Conservation (phyloP, 176 grass and related monocot genomes). For the Alopecurus myosuroides region DNA sequence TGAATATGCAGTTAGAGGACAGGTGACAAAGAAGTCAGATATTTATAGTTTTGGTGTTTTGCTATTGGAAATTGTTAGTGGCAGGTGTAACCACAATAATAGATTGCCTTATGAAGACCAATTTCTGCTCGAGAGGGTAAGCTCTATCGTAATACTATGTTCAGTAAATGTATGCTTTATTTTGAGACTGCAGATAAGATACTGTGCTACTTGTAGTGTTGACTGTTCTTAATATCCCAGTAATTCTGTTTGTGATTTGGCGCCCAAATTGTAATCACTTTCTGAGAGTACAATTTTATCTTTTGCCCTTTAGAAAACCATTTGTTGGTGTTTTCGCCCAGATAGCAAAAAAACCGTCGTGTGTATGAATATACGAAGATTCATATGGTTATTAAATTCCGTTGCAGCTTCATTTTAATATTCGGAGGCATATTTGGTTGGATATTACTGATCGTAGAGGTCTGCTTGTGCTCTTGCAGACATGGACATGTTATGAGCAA, state of each 20-base stretch:
- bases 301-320: neutral
- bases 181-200: neutral
- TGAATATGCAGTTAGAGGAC: constrained; percentile 81
- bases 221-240: neutral
- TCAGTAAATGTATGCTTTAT: neutral
- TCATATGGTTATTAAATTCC: neutral
- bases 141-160: constrained; percentile 10
- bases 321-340: neutral
- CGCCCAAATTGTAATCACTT: neutral
- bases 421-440: neutral
- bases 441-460: neutral
- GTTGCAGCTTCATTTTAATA: neutral
- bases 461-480: constrained; percentile 42
- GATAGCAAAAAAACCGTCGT: neutral
- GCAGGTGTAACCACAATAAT: constrained; percentile 68
- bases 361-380: neutral
- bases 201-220: neutral
- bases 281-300: neutral
- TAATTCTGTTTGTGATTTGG: neutral
- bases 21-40: constrained; percentile 84
- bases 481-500: constrained; percentile 55
- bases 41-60: constrained; percentile 88
- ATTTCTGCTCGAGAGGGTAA: constrained; percentile 87
- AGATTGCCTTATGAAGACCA: constrained; percentile 75
- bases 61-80: constrained; percentile 80